Evolutionary conservation across 192 early-diverging fungal genomes (phyloP), one percentile per base, ranked within the genome.

Genomic region (Radiomyces spectabilis): DNA sequence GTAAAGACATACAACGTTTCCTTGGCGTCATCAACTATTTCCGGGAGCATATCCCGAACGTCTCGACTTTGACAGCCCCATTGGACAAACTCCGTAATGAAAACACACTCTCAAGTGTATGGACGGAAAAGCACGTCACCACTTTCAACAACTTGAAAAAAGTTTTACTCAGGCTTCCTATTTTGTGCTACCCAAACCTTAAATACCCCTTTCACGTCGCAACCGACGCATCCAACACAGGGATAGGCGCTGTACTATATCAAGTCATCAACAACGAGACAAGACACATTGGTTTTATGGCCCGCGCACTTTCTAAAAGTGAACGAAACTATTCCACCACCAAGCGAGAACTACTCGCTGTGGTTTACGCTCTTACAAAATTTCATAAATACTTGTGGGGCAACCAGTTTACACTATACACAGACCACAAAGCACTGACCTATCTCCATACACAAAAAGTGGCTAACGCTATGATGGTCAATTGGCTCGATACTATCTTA

Each of bases 311-410:
- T 1, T 53, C 57, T 24, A 33, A 37, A n/a, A 18, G 61, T 0
- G 60, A 73, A 27, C 13, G 61, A n/a, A 51, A 40, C 19, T 73
- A 63, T 25, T 53, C 41, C 29, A 56, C 71, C 2, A 64, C 66
- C 4, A 45, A 66, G 32, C 55, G 58, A 49, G 71, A 68, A 34
- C 29, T 73, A 12, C 35, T 55, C 8, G 66, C 35, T 21, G 26
- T 57, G 1, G 27, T 48, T 0, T 34, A 42, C 12, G 0, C 54
- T 0, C 22, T 55, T 2, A 4, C 46, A 0, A 51, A 57, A 27
- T 66, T 65, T 41, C 63, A 68, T 34, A 51, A 61, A 30, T 71
- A 59, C 45, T n/a, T 75, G 1, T 71, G 49, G 19, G 62, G 65
- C 22, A 35, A 52, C 10, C 34, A 25, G 2, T 65, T 67, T 19